Conservation (phyloP, 768 basidiomycete species). For the Rhodotorula graminis region DNA sequence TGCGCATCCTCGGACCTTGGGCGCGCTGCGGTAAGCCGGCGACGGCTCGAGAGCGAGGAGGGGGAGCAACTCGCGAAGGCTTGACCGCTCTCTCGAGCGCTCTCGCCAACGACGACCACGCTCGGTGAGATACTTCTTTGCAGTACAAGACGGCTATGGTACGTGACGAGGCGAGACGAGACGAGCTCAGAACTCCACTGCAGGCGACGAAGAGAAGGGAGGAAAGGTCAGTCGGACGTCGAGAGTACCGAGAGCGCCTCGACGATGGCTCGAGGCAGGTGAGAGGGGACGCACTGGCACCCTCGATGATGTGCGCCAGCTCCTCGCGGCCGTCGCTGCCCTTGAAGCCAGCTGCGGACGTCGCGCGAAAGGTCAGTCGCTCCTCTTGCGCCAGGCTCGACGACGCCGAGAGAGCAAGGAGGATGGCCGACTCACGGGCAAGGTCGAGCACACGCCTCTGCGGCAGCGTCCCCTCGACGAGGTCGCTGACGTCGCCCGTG, state of each 20-base stretch:
- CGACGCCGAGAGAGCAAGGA: neutral
- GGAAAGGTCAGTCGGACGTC: no score
- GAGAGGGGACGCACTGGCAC: conserved; percentile 9
- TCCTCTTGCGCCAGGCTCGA: no score
- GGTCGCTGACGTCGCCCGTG: conserved; percentile 59
- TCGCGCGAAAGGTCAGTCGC: no score
- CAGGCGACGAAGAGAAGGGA: no score
- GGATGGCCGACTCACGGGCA: conserved; percentile 65
- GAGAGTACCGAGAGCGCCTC: no score
- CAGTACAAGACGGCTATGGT: neutral
- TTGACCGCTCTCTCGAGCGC: neutral
- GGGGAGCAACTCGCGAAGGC: neutral
- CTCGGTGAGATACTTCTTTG: neutral
- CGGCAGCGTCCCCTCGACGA: conserved; percentile 88
- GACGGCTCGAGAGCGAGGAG: neutral
- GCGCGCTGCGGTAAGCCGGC: no score
- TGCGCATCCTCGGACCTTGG: no score
- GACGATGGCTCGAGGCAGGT: neutral
- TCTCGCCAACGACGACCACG: neutral
- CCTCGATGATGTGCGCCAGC: conserved; percentile 31
- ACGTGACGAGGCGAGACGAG: neutral
- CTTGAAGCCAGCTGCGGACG: conserved; percentile 25
- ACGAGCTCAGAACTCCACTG: conserved; percentile 14
- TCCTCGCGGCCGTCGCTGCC: conserved; percentile 34
- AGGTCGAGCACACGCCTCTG: conserved; percentile 87